Evolutionary conservation across 2,329 filamentous ascomycete genomes (phyloP), one percentile per base, ranked within the genome.

Genomic region (Xylaria sp.): DNA sequence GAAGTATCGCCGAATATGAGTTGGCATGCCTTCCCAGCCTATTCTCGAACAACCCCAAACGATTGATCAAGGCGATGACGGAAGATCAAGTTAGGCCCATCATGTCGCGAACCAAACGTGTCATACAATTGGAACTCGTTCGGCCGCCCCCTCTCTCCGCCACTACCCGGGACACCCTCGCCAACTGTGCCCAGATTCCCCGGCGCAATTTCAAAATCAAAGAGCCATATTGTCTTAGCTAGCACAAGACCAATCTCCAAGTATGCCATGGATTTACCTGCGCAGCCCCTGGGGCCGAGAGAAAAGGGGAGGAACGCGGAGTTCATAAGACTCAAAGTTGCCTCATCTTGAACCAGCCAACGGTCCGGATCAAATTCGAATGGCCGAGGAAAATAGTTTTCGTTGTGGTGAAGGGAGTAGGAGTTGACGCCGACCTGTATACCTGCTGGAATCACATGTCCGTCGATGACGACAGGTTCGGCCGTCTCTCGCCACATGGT

Each of bases 261-360:
- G 67, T 84, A 81, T 9, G 82, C 82, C 32, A 84, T 74, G 0
- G 79, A 74, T 76, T 85, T 85, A 0, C 83, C 84, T 45, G 85
- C 82, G 72, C 85, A 87, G 3, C 81, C 81, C 2, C 83, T 30
- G 1, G 48, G 1, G 1, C 71, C 71, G 3, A 64, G n/a, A 0
- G 58, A 65, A 19, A 73, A 73, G 68, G 6, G 81, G 78, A 0
- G 82, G 82, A 67, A 85, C 77, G 42, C 79, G 2, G 47, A 51
- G 12, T 60, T 11, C 69, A 69, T 72, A 0, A 36, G 63, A 7
- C 72, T 47, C 69, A 60, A 71, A 7, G 27, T 48, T 1, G 53
- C 27, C 14, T 50, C 36, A n/a, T 62, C 21, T 39, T 67, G 21
- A 50, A 4, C 17, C 0, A 71, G 60, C 73, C 72, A 75, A 12